Evolutionary conservation across 2,329 filamentous ascomycete genomes (phyloP).

Genomic region (Helminthosporium solani): DNA sequence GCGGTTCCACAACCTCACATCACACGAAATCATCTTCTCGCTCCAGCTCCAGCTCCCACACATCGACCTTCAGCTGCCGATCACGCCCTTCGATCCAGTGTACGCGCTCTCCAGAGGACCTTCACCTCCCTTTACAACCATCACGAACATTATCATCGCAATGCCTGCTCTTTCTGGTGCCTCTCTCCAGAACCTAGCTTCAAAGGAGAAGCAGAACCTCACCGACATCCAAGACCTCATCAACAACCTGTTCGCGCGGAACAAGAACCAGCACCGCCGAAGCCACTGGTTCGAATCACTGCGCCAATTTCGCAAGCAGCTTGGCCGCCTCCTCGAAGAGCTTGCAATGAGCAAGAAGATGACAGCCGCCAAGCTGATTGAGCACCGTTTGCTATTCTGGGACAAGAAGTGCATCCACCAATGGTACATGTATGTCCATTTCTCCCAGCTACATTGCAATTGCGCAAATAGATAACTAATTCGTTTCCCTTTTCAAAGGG

Average conservation of each 20-base stretch:
- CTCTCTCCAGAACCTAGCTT: slow-evolving; percentile 18
- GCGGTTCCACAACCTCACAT: background rate
- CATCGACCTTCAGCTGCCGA: background rate
- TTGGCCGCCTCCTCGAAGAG: slow-evolving; percentile 54
- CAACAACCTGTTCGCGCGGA: slow-evolving; percentile 74
- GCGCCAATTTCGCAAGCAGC: slow-evolving; percentile 67
- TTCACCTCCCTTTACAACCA: background rate
- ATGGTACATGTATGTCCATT: slow-evolving; percentile 39
- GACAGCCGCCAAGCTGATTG: slow-evolving; percentile 22
- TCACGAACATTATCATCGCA: background rate
- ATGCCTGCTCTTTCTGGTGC: slow-evolving; percentile 19
- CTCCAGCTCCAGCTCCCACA: background rate
- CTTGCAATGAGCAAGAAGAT: slow-evolving; percentile 22
- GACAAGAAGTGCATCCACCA: slow-evolving; percentile 37
- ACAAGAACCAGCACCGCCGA: slow-evolving; percentile 85
- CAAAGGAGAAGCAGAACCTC: slow-evolving; percentile 34
- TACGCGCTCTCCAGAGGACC: background rate
- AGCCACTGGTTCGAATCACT: slow-evolving; percentile 81
- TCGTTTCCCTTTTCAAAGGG: slow-evolving; percentile 18
- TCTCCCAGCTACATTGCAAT: background rate
- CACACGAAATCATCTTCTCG: background rate
- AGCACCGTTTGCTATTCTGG: slow-evolving; percentile 42
- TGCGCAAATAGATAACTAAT: slow-evolving; percentile 6
- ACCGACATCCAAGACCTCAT: slow-evolving; percentile 57
- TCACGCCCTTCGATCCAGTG: background rate